A percentile compares a stretch with the other conserved stretches of the same genome.
Evolutionary conservation across 495 filamentous ascomycete genomes (phyloP).

Genomic region (Aspergillus avenaceus): DNA sequence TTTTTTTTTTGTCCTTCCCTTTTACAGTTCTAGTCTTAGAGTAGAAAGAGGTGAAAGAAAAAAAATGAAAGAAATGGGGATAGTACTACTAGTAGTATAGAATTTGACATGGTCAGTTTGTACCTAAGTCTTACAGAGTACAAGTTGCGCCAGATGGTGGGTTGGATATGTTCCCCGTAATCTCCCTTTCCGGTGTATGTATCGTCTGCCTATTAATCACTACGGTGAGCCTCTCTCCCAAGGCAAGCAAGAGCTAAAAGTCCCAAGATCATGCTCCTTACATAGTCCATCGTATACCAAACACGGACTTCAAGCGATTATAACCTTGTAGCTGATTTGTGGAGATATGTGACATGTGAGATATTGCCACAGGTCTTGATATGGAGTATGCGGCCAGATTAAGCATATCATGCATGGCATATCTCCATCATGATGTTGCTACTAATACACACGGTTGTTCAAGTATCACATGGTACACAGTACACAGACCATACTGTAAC

Average conservation of each 20-base stretch:
- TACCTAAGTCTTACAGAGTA: no score
- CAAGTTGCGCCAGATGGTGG: background rate
- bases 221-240: background rate
- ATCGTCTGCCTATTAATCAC: background rate
- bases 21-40: no score
- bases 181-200: background rate
- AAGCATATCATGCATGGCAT: constrained; percentile 4
- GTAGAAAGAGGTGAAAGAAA: background rate
- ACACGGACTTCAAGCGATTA: background rate
- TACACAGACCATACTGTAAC: background rate
- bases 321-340: background rate
- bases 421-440: background rate
- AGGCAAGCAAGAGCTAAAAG: background rate
- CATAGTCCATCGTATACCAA: background rate
- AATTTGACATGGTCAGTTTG: background rate
- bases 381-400: constrained; percentile 1
- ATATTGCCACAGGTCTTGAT: background rate
- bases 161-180: background rate
- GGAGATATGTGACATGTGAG: background rate
- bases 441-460: background rate
- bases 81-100: background rate
- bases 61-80: background rate
- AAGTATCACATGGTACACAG: background rate
- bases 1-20: background rate
- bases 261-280: background rate